phyloP scores from a whole-genome alignment of 2,329 filamentous ascomycete species.

The Trichothecium sympodiale region DNA sequence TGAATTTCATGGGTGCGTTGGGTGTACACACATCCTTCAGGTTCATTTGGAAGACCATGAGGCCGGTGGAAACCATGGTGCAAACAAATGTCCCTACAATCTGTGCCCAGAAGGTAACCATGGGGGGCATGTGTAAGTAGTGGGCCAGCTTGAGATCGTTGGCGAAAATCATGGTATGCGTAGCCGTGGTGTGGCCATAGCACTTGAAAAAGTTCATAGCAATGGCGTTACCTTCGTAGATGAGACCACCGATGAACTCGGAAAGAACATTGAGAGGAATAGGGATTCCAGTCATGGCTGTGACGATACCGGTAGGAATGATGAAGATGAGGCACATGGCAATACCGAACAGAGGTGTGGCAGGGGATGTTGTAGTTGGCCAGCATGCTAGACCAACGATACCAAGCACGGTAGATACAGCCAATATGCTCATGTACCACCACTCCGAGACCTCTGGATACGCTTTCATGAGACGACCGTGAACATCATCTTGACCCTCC shows the following conservation, averaged over 20 bases:
- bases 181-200: constrained; percentile 19
- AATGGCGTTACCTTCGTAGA: constrained; percentile 23
- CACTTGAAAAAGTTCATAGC: constrained; percentile 19
- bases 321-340: constrained; percentile 27
- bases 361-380: constrained; percentile 28
- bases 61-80: constrained; percentile 33
- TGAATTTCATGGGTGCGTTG: constrained; percentile 28
- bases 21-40: constrained; percentile 20
- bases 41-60: constrained; percentile 29
- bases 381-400: constrained; percentile 26
- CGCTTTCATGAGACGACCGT: constrained; percentile 15
- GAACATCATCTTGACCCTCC: constrained; percentile 9
- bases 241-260: constrained; percentile 29
- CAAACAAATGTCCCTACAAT: constrained; percentile 32
- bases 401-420: constrained; percentile 22
- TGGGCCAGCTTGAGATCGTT: constrained; percentile 40
- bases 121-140: constrained; percentile 33
- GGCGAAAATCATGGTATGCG: constrained; percentile 30
- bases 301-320: constrained; percentile 30
- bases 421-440: constrained; percentile 26
- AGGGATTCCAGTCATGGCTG: constrained; percentile 32
- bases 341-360: constrained; percentile 29
- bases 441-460: constrained; percentile 24
- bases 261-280: constrained; percentile 28
- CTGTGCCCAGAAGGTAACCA: constrained; percentile 35